Base-by-base conservation (phyloP, 495 filamentous ascomycete genomes). In the Neurospora sp. region DNA sequence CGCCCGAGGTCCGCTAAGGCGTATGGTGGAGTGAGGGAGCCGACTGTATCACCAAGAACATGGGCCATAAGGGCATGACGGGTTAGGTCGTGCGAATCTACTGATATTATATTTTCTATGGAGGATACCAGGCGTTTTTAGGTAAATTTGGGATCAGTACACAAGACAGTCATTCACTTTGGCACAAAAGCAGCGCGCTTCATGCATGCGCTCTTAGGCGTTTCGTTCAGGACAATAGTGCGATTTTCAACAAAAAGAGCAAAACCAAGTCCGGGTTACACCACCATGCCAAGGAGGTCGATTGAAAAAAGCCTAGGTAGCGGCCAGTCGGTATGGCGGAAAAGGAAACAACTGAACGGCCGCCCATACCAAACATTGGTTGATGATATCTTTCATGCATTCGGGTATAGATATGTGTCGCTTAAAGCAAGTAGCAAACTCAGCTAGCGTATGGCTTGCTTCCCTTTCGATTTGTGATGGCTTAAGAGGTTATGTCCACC, bases 1-100 rank as follows among this genome's bases (percentile, higher is more conserved):
- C 74, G 14, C 80, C 80, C 9, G 80, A 82, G 22, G 79, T 82
- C 41, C 76, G 78, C 44, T 82, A 74, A 78, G 37, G 31, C 0
- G 27, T 65, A 37, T 8, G 14, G 27, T 1, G 53, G 53, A 35
- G 14, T 31, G 12, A 9, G 44, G 53, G 7, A 65, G 53, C 18
- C 6, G 53, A 16, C 35, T 65, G 27, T 65, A 5, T 59, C 4
- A 35, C 18, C 27, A 65, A 14, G 6, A 37, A 35, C 14, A 65
- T 35, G 53, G 53, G 53, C 22, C 12, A 18, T 6, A 8, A 16
- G 5, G 14, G 53, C 27, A 65, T 65, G 53, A 27, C 20, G 14
- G 48, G 45, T 53, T 22, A 22, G 20, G 45, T 53, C 45, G 20
- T 48, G 53, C 53, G 20, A 65, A 65, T 22, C 3, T 41, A 22